Conservation (phyloP, 257 asterid species). For the Petunia secreta region DNA sequence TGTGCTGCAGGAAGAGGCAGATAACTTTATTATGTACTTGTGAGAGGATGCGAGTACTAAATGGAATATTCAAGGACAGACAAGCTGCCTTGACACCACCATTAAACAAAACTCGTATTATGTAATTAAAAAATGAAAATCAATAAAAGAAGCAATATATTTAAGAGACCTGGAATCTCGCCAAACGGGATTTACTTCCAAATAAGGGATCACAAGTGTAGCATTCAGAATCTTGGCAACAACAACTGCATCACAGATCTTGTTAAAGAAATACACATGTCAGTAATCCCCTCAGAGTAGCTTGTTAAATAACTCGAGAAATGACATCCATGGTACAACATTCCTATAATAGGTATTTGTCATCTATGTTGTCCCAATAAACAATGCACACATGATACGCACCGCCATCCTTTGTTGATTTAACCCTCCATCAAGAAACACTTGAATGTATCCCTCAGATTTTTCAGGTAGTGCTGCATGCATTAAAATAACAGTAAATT, state of each 20-base stretch:
- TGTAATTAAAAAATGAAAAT: not conserved
- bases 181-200: constrained; percentile 96
- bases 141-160: not conserved
- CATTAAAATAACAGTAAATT: constrained; percentile 14
- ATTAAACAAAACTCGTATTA: not conserved
- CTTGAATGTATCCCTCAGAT: constrained; percentile 82
- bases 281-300: not conserved
- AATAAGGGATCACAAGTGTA: constrained; percentile 82
- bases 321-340: not conserved
- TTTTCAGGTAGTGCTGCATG: constrained; percentile 64
- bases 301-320: not conserved
- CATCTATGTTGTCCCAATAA: not conserved
- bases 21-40: constrained; percentile 12
- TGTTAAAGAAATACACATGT: constrained; percentile 13
- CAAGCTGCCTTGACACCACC: not conserved
- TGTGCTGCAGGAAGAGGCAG: constrained; percentile 52
- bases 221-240: constrained; percentile 93
- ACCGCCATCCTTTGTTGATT: constrained; percentile 98
- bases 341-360: not conserved
- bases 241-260: constrained; percentile 98
- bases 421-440: constrained; percentile 93
- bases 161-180: constrained; percentile 76
- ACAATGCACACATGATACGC: constrained; percentile 20
- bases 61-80: not conserved
- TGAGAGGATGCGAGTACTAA: not conserved